These are phyloP conservation scores for Elongisporangium anandrum DNA, from an alignment of 352 stramenopile genomes.

Conservation along the genomic window DNA sequence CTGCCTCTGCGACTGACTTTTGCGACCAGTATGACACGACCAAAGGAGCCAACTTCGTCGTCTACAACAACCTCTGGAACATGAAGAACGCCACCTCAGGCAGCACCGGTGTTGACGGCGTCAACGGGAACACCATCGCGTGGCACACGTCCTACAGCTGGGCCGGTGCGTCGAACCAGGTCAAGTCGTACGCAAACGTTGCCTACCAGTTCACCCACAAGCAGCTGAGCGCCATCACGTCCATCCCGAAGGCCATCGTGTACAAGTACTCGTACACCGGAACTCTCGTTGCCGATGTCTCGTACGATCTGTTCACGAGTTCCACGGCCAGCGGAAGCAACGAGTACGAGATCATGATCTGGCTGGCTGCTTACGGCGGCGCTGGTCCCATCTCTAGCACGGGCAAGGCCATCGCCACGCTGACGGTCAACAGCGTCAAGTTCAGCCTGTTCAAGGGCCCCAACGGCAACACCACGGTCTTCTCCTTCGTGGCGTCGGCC, in stretches of 20 bases:
- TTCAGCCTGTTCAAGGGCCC: conserved; percentile 28
- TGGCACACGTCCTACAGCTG: conserved; percentile 37
- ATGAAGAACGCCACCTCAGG: conserved; percentile 20
- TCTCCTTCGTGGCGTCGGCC: conserved; percentile 26
- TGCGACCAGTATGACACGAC: conserved; percentile 30
- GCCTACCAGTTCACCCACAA: conserved; percentile 25
- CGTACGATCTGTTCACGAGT: conserved; percentile 33
- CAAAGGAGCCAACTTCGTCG: conserved; percentile 26
- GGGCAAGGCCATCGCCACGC: conserved; percentile 17
- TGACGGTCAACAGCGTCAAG: conserved; percentile 12
- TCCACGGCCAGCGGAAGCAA: conserved; percentile 14
- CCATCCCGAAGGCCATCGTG: conserved; percentile 30
- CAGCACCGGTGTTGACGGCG: conserved; percentile 23
- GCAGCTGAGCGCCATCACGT: conserved; percentile 21
- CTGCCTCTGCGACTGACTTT: conserved; percentile 11
- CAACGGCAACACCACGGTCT: conserved; percentile 31
- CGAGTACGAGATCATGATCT: conserved; percentile 39
- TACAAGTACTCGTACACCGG: conserved; percentile 32
- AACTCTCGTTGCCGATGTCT: conserved; percentile 31
- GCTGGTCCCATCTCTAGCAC: conserved; percentile 20
- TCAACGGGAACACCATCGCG: conserved; percentile 18
- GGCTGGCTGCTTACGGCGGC: conserved; percentile 25
- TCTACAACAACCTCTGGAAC: conserved; percentile 50
- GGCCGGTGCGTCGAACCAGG: conserved; percentile 21
- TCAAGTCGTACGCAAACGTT: conserved; percentile 45